phyloP scores from a whole-genome alignment of 257 asterid species.

The Capsicum rhomboideum region DNA sequence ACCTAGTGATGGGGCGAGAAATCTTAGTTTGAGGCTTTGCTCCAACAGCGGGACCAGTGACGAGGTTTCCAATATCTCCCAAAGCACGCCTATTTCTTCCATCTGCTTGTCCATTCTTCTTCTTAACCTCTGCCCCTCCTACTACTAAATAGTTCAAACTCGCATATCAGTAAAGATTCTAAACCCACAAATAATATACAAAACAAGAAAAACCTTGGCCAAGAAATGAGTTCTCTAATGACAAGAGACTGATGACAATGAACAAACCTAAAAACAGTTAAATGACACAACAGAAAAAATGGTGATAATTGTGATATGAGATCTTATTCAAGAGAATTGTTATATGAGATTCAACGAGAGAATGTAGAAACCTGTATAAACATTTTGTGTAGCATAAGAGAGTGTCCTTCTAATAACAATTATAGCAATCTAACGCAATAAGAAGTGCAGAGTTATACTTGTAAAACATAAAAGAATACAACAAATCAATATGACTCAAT shows the following conservation, averaged over 20 bases:
- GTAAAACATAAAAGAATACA: not conserved
- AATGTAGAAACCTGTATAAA: not conserved
- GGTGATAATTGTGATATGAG: not conserved
- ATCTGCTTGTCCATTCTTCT: constrained; percentile 36
- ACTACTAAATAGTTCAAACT: constrained; percentile 9
- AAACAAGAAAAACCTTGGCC: not conserved
- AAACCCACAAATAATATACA: not conserved
- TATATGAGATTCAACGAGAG: not conserved
- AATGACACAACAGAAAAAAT: not conserved
- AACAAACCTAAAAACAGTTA: not conserved
- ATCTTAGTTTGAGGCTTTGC: constrained; percentile 23
- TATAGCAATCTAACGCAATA: not conserved
- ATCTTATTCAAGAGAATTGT: not conserved
- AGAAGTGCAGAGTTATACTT: not conserved
- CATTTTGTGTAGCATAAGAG: not conserved
- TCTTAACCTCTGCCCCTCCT: constrained; percentile 34
- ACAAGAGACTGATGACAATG: not conserved
- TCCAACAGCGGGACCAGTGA: constrained; percentile 17
- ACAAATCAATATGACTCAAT: not conserved
- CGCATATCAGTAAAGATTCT: not conserved
- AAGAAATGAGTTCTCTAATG: not conserved
- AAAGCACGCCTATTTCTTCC: constrained; percentile 50
- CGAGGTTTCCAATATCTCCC: constrained; percentile 74
- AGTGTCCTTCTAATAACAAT: not conserved
- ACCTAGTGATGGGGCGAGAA: constrained; percentile 37